These are phyloP conservation scores for Jackrogersella minutella DNA, from an alignment of 495 filamentous ascomycete species.

Conservation along the genomic window DNA sequence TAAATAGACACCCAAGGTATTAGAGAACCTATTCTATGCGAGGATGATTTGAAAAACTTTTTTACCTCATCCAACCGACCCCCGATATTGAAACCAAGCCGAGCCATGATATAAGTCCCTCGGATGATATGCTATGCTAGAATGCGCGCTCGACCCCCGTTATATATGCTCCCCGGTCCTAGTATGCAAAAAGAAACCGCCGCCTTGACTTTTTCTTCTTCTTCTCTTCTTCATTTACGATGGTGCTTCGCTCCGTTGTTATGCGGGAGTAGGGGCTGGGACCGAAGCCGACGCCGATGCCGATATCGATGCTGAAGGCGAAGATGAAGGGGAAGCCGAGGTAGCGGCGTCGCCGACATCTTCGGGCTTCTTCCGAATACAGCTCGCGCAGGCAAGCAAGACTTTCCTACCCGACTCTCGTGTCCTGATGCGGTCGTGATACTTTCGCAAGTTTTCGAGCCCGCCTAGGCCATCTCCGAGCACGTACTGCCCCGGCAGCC, in stretches of 20 bases:
- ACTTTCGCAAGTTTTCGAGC: conserved; percentile 59
- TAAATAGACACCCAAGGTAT: background rate
- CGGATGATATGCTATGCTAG: conserved; percentile 14
- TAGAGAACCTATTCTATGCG: background rate
- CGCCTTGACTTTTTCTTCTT: background rate
- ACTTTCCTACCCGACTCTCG: conserved; percentile 59
- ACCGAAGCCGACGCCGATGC: background rate
- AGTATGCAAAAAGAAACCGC: background rate
- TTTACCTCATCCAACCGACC: background rate
- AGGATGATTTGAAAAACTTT: background rate
- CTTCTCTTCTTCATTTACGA: no score
- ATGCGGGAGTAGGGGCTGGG: background rate
- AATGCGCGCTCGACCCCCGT: conserved; percentile 3
- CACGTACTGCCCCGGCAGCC: conserved; percentile 29
- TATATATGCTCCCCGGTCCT: conserved; percentile 12
- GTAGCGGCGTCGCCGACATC: background rate
- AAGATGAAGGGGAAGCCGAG: background rate
- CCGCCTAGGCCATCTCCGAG: conserved; percentile 39
- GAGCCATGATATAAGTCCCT: background rate
- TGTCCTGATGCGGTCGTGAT: conserved; percentile 60
- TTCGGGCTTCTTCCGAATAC: conserved; percentile 5
- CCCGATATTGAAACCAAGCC: background rate
- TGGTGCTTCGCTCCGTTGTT: background rate
- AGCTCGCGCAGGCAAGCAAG: conserved; percentile 27
- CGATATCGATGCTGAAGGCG: background rate